Evolutionary conservation across 2,329 filamentous ascomycete species (phyloP).

Genomic region (Epichloe glyceriae): DNA sequence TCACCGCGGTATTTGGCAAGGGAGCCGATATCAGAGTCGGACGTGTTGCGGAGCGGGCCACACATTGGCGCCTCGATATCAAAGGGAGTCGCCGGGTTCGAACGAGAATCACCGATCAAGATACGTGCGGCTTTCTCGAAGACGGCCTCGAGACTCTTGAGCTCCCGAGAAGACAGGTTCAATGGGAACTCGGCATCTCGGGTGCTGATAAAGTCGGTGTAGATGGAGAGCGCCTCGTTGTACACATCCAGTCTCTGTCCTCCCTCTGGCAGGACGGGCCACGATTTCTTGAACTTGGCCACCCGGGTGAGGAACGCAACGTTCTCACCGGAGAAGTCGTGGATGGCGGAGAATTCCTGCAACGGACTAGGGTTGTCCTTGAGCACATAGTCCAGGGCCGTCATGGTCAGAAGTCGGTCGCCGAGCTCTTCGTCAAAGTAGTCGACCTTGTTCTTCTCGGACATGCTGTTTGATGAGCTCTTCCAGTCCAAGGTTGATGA

Average conservation of each 20-base stretch:
- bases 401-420: constrained; percentile 41
- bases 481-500: constrained; percentile 8
- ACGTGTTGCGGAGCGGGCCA: background rate
- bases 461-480: background rate
- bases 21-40: background rate
- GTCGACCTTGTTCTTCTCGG: constrained; percentile 5
- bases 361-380: constrained; percentile 43
- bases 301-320: constrained; percentile 49
- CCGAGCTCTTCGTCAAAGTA: constrained; percentile 9
- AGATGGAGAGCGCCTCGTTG: constrained; percentile 46
- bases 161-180: constrained; percentile 44
- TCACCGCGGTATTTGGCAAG: constrained; percentile 22
- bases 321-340: constrained; percentile 59
- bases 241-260: constrained; percentile 30
- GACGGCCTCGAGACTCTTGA: constrained; percentile 35
- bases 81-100: constrained; percentile 25
- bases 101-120: constrained; percentile 25
- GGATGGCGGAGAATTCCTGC: constrained; percentile 48
- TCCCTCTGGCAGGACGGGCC: constrained; percentile 4
- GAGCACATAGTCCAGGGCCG: constrained; percentile 46
- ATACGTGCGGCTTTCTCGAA: constrained; percentile 39
- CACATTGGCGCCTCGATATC: constrained; percentile 8
- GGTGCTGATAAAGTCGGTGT: constrained; percentile 44
- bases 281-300: constrained; percentile 35
- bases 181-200: constrained; percentile 49